Conservation (phyloP, 2,329 filamentous ascomycete species). For the Calonectria montana region DNA sequence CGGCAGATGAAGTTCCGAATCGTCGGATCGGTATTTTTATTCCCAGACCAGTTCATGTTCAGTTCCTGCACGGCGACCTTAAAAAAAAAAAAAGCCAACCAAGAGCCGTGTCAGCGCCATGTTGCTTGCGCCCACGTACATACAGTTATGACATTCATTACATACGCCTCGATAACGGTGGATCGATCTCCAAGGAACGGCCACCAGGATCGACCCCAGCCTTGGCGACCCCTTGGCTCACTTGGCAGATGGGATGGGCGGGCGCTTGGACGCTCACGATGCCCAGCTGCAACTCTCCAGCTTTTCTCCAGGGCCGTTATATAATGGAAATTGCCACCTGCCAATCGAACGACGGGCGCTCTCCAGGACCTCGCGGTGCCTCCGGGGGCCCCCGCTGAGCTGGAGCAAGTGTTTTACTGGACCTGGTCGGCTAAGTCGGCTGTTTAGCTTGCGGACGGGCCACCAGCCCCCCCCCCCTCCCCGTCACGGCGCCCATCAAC, state of each 20-base stretch:
- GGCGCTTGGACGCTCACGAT: not conserved
- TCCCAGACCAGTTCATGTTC: not conserved
- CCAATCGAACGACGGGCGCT: slow-evolving; percentile 2
- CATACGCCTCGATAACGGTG: not conserved
- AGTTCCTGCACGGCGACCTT: not conserved
- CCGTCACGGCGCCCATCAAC: not conserved
- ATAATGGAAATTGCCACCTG: slow-evolving; percentile 16
- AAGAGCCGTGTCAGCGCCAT: not conserved
- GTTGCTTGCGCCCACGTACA: not conserved
- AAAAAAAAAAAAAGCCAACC: no score
- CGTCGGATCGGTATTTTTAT: slow-evolving; percentile 14
- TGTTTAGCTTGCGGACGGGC: slow-evolving; percentile 28
- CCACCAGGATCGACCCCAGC: slow-evolving; percentile 18
- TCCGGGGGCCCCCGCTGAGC: slow-evolving; percentile 19
- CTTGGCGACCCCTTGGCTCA: slow-evolving; percentile 19
- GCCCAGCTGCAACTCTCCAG: not conserved
- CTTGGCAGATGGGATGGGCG: not conserved
- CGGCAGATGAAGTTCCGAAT: slow-evolving; percentile 19
- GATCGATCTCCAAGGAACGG: slow-evolving; percentile 14
- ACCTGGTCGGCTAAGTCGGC: slow-evolving; percentile 39
- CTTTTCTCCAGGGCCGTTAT: slow-evolving; percentile 7
- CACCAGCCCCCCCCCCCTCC: slow-evolving; percentile 8
- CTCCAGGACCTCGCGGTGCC: slow-evolving; percentile 1
- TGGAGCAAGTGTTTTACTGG: slow-evolving; percentile 9
- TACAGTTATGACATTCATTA: not conserved